These are phyloP conservation scores for Cladosporium sp. DNA, from an alignment of 2,329 filamentous ascomycete genomes.

Conservation along the genomic window DNA sequence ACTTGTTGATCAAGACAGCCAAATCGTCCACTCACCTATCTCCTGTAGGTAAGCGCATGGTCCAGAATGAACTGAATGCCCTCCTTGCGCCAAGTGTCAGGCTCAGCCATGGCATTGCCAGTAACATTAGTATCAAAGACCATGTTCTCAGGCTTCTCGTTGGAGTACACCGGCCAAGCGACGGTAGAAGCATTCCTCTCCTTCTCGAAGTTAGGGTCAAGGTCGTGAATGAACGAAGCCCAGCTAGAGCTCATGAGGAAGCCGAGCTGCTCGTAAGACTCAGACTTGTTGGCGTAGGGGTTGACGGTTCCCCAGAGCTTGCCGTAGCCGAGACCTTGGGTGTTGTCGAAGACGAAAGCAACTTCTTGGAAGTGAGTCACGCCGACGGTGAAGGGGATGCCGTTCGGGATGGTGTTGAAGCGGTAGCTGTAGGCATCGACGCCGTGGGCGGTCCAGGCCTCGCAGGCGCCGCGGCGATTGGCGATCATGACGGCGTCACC, in stretches of 20 bases:
- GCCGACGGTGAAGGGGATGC: slow-evolving; percentile 40
- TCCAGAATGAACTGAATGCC: slow-evolving; percentile 42
- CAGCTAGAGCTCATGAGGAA: slow-evolving; percentile 43
- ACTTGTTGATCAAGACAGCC: background rate
- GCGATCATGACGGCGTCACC: slow-evolving; percentile 57
- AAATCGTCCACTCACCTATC: background rate
- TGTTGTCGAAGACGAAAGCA: slow-evolving; percentile 45
- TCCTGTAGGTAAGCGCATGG: slow-evolving; percentile 21
- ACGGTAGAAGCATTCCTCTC: slow-evolving; percentile 19
- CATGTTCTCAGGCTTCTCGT: slow-evolving; percentile 35
- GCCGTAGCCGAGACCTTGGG: slow-evolving; percentile 39
- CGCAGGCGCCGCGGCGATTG: slow-evolving; percentile 50
- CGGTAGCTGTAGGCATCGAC: slow-evolving; percentile 57
- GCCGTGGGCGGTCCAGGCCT: slow-evolving; percentile 47
- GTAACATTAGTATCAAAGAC: slow-evolving; percentile 46
- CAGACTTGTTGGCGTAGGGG: slow-evolving; percentile 33
- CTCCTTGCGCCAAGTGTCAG: slow-evolving; percentile 41
- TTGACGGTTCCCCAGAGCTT: slow-evolving; percentile 28
- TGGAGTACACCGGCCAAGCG: slow-evolving; percentile 40
- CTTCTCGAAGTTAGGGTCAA: slow-evolving; percentile 36
- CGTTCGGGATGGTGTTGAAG: slow-evolving; percentile 54
- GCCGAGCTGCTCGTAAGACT: slow-evolving; percentile 37
- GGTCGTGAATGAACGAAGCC: slow-evolving; percentile 41
- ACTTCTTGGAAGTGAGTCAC: slow-evolving; percentile 54
- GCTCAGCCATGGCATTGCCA: slow-evolving; percentile 32